Evolutionary conservation across 371 early-diverging fungal species (phyloP).

Genomic region (Mortierella sp.): DNA sequence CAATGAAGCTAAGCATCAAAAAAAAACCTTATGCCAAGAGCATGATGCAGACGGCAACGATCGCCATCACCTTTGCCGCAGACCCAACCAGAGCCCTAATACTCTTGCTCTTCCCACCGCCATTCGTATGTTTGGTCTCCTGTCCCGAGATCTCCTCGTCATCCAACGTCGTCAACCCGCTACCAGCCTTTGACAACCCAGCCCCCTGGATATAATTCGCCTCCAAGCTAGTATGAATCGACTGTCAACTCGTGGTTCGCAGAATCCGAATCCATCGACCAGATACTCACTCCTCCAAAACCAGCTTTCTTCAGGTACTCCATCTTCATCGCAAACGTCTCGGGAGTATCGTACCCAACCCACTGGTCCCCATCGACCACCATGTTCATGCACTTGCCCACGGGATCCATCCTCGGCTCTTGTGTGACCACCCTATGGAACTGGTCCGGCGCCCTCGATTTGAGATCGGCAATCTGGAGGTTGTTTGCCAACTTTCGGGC

Average conservation of each 20-base stretch:
- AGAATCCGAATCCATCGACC: slow-evolving; percentile 57
- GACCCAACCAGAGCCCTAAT: slow-evolving; percentile 7
- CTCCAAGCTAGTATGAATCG: slow-evolving; percentile 35
- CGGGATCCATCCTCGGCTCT: slow-evolving; percentile 31
- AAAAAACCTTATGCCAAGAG: slow-evolving; percentile 28
- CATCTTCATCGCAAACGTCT: slow-evolving; percentile 47
- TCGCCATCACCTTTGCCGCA: slow-evolving; percentile 22
- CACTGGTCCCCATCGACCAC: slow-evolving; percentile 51
- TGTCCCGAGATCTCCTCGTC: not conserved
- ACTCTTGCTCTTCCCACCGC: not conserved
- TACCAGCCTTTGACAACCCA: not conserved
- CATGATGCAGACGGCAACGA: slow-evolving; percentile 27
- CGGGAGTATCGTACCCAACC: slow-evolving; percentile 48
- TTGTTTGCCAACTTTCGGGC: slow-evolving; percentile 33
- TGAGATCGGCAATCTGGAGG: slow-evolving; percentile 25
- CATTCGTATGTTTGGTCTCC: not conserved
- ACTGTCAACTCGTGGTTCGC: slow-evolving; percentile 42
- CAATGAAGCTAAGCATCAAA: not conserved
- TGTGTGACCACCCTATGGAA: slow-evolving; percentile 38
- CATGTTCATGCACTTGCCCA: slow-evolving; percentile 56
- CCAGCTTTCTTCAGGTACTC: slow-evolving; percentile 39
- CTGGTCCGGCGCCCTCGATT: slow-evolving; percentile 20
- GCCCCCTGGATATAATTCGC: slow-evolving; percentile 26
- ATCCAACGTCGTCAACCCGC: not conserved
- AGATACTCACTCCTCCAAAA: slow-evolving; percentile 52